Base-by-base conservation (phyloP, 345 rosid species). In the Corymbia maculata region DNA sequence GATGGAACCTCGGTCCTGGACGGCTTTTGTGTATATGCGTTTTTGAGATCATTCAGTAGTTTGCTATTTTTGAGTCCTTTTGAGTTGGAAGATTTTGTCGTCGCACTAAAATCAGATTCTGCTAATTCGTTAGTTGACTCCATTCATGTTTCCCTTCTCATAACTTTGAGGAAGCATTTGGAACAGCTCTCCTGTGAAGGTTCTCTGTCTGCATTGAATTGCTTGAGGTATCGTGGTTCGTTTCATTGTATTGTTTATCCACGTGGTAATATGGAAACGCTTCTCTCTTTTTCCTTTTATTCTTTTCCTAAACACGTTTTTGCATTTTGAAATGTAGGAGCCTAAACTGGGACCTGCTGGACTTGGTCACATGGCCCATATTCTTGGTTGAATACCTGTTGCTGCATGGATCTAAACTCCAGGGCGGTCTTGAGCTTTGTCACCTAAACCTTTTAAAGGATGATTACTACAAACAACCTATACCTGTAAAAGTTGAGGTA, bases 41-140 rank as follows among this genome's bases (percentile, higher is more conserved):
- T 92, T 90, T 91, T 98, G 92, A 95, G 99, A 88, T 96, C 98
- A 91, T 98, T 98, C 92, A 96, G 99, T 89, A 92, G 94, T 53
- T 90, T 96, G 79, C 91, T 98, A 89, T 97, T 95, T 91, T 93
- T 97, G 92, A 97, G 99, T 87, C 99, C 99, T 85, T 98, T 98
- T 92, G 96, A 94, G 93, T 90, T 97, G 94, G 96, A 94, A 91
- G 99, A 95, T 88, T 98, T 98, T 89, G 95, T 94, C 91, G 93
- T 92, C 51, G 94, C 98, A 28, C 85, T 98, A 91, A 95, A 92
- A 88, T 94, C 93, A 88, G 88, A 89, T 86, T 91, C 92, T 87
- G 92, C 96, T 52, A 92, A 88, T 92, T 88, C 94, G 86, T 93
- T 98, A 89, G 89, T 98, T 93, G 99, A 96, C 92, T 91, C 92